Percentiles rank a stretch among this genome's conserved stretches.
These are phyloP conservation scores for Trametes hirsuta DNA, from an alignment of 1,284 basidiomycete genomes.

Conservation along the genomic window DNA sequence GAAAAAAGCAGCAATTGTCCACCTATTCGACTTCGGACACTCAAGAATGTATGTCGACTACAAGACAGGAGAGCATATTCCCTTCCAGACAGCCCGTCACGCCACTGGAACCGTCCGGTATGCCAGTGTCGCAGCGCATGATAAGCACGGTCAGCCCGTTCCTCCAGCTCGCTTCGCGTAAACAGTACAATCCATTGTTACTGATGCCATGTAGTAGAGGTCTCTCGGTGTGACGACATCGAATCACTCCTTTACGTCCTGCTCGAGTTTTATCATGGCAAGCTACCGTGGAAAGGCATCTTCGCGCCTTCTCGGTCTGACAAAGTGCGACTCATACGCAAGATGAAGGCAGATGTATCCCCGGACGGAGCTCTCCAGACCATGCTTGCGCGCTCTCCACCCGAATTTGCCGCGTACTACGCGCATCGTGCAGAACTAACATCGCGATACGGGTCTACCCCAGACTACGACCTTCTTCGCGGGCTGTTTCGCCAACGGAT, in stretches of 20 bases:
- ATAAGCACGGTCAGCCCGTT: conserved; percentile 10
- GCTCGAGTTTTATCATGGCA: conserved; percentile 21
- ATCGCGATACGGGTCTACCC: conserved; percentile 18
- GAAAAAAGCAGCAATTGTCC: background rate
- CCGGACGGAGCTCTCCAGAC: background rate
- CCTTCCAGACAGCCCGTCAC: conserved; percentile 8
- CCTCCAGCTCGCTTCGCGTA: too few species aligned
- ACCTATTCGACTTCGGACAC: conserved; percentile 24
- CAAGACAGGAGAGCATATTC: conserved; percentile 17
- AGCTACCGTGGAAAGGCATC: conserved; percentile 23
- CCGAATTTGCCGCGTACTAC: conserved; percentile 17
- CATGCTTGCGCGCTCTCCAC: conserved; percentile 11
- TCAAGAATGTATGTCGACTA: conserved; percentile 17
- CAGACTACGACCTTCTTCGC: conserved; percentile 18
- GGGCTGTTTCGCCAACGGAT: conserved; percentile 11
- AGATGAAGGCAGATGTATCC: conserved; percentile 18
- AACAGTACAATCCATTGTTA: background rate
- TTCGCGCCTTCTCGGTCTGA: conserved; percentile 3
- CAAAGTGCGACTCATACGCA: background rate
- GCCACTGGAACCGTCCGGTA: conserved; percentile 14
- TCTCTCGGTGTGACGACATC: conserved; percentile 26
- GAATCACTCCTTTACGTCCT: conserved; percentile 21
- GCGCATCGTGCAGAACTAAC: conserved; percentile 13
- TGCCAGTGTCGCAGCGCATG: conserved; percentile 14
- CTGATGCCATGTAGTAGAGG: background rate